Conservation (phyloP, 228 moss, liverwort and hornwort genomes). For the Sphagnum fallax region DNA sequence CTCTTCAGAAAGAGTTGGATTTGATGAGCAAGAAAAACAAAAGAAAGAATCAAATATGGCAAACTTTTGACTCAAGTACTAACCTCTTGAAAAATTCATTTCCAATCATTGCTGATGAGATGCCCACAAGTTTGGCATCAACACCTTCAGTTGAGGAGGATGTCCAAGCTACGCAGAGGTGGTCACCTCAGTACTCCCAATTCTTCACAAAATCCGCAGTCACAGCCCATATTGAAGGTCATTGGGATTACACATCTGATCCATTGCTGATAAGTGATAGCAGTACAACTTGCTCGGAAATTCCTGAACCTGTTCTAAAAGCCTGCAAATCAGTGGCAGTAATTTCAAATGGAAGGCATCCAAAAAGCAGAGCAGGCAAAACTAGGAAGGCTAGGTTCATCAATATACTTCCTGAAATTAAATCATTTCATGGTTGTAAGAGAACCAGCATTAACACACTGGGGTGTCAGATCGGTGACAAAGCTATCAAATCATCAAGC, state of each 20-base stretch:
- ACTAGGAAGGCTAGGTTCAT: conserved; percentile 23
- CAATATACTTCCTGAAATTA: not conserved
- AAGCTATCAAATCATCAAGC: not conserved
- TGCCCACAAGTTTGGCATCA: conserved; percentile 30
- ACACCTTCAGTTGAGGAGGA: conserved; percentile 15
- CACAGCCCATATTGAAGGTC: conserved; percentile 5
- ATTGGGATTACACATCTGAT: conserved; percentile 23
- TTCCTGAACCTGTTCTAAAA: conserved; percentile 3
- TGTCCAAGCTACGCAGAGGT: conserved; percentile 27
- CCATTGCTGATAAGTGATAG: conserved; percentile 17
- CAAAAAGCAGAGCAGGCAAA: conserved; percentile 13
- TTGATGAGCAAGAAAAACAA: conserved; percentile 14
- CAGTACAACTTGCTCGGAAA: conserved; percentile 14
- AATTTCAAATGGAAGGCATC: not conserved
- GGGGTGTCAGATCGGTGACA: not conserved
- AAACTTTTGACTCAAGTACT: conserved; percentile 9
- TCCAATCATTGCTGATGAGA: conserved; percentile 26
- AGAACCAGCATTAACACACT: not conserved
- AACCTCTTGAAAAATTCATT: conserved; percentile 27
- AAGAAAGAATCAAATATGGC: conserved; percentile 13
- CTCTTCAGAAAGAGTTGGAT: conserved; percentile 18
- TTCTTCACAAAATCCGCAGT: conserved; percentile 12
- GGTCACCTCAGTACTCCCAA: conserved; percentile 63
- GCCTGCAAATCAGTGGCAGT: conserved; percentile 11
- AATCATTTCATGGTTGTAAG: not conserved